phyloP scores from a whole-genome alignment of 768 basidiomycete species.

The Macrolepiota fuliginosa region DNA sequence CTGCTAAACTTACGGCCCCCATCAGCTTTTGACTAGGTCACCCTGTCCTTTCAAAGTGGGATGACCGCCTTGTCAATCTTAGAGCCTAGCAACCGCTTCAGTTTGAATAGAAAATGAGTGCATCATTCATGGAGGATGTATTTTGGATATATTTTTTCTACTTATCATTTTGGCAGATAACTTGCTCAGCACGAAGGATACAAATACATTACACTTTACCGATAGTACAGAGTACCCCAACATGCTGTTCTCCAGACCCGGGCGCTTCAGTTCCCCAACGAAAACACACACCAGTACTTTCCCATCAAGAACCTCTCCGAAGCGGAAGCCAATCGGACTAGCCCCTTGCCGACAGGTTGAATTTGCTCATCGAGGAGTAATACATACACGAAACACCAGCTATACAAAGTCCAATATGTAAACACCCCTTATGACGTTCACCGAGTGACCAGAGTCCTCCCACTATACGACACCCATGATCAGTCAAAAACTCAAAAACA shows the following conservation, averaged over 20 bases:
- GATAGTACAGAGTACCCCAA: too few relatives aligned
- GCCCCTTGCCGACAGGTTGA: neutral
- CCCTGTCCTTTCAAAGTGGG: too few relatives aligned
- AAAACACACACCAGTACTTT: neutral
- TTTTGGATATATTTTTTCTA: too few relatives aligned
- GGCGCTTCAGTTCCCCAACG: neutral
- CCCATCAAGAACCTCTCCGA: neutral
- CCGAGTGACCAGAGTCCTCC: conserved; percentile 55
- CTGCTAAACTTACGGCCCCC: too few relatives aligned
- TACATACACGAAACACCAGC: neutral
- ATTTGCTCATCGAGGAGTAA: neutral
- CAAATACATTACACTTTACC: too few relatives aligned
- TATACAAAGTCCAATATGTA: neutral
- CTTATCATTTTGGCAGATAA: too few relatives aligned
- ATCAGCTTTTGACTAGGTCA: too few relatives aligned
- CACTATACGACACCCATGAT: conserved; percentile 31
- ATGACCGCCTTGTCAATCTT: too few relatives aligned
- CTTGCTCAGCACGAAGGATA: too few relatives aligned
- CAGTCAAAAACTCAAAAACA: conserved; percentile 13
- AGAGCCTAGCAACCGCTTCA: too few relatives aligned
- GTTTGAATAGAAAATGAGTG: too few relatives aligned
- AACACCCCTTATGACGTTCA: conserved; percentile 23
- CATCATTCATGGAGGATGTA: too few relatives aligned
- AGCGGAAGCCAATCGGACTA: neutral
- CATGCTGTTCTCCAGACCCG: neutral